These are phyloP conservation scores for Pinus albicaulis DNA, from an alignment of 75 land plant species.

Conservation along the genomic window DNA sequence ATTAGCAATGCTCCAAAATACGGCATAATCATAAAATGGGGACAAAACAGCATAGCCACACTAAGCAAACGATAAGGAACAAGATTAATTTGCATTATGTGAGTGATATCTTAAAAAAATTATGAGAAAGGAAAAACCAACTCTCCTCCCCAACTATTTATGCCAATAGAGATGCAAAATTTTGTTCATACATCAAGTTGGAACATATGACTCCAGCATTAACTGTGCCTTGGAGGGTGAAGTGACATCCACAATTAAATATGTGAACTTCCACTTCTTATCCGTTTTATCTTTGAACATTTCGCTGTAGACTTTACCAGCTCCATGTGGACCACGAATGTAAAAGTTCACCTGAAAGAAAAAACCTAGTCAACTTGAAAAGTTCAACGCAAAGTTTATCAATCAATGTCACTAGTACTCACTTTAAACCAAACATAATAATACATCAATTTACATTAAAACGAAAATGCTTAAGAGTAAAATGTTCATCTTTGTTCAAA, in stretches of 20 bases:
- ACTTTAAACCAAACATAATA: neutral
- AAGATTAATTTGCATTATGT: neutral
- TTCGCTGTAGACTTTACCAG: conserved; percentile 76
- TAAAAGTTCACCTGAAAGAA: conserved; percentile 71
- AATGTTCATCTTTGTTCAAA: too few relatives aligned
- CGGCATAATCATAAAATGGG: neutral
- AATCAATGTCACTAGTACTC: neutral
- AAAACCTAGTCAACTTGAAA: neutral
- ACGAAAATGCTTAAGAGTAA: neutral
- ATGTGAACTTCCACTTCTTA: conserved; percentile 86
- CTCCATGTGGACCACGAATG: conserved; percentile 91
- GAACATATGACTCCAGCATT: conserved; percentile 91
- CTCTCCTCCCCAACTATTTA: neutral
- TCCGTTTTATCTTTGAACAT: conserved; percentile 92
- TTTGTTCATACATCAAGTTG: conserved; percentile 32
- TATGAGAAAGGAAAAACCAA: neutral
- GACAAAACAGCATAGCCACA: neutral
- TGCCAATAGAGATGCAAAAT: neutral
- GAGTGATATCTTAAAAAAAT: neutral
- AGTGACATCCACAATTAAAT: conserved; percentile 77
- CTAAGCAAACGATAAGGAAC: neutral
- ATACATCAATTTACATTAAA: neutral
- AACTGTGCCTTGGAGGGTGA: conserved; percentile 68
- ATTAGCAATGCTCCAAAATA: neutral
- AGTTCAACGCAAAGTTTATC: neutral